Conservation (phyloP, 768 basidiomycete genomes). For the Terana coerulea region DNA sequence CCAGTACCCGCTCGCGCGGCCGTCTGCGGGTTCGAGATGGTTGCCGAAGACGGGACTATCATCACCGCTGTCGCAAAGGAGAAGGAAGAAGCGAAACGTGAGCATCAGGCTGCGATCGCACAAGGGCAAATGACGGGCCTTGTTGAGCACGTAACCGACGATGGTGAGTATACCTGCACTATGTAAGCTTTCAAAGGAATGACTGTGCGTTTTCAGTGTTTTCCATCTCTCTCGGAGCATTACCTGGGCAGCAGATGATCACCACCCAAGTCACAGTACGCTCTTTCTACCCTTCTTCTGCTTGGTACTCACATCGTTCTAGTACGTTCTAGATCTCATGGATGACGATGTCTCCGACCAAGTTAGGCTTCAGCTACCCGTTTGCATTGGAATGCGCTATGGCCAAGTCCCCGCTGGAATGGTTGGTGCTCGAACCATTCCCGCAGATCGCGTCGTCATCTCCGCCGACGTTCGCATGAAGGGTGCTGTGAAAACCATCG, state of each 20-base stretch:
- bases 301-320: background rate
- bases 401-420: constrained; percentile 42
- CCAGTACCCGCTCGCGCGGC: constrained; percentile 55
- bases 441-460: constrained; percentile 37
- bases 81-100: constrained; percentile 39
- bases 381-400: constrained; percentile 48
- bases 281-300: background rate
- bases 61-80: constrained; percentile 47
- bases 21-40: constrained; percentile 51
- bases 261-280: constrained; percentile 41
- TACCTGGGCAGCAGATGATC: constrained; percentile 40
- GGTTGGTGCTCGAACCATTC: constrained; percentile 18
- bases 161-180: no score
- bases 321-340: constrained; percentile 53
- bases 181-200: background rate
- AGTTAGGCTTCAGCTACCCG: constrained; percentile 53
- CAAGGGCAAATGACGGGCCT: constrained; percentile 42
- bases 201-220: no score
- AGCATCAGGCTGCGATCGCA: constrained; percentile 37
- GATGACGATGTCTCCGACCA: constrained; percentile 46
- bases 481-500: constrained; percentile 36
- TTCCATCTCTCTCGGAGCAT: constrained; percentile 53
- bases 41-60: constrained; percentile 37
- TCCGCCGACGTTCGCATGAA: constrained; percentile 46
- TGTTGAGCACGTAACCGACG: constrained; percentile 47